Evolutionary conservation across 2,329 filamentous ascomycete genomes (phyloP).

Genomic region (Penicillium griseofulvum): DNA sequence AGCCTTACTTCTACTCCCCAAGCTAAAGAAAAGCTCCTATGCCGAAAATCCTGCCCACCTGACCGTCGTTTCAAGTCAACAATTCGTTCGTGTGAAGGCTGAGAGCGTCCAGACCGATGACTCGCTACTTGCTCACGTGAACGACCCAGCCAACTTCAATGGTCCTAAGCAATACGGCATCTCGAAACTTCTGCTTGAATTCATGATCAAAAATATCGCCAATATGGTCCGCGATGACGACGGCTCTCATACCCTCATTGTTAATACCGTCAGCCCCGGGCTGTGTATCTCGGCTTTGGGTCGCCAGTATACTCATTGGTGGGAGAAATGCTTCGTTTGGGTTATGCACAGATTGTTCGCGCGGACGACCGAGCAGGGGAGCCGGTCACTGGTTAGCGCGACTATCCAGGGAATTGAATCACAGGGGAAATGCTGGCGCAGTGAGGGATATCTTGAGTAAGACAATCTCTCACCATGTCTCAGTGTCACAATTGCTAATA

Average conservation of each 20-base stretch:
- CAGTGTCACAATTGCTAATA: conserved; percentile 14
- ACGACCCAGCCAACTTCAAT: conserved; percentile 28
- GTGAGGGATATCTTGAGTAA: conserved; percentile 40
- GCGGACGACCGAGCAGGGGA: conserved; percentile 45
- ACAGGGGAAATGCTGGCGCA: conserved; percentile 46
- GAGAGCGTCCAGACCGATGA: conserved; percentile 31
- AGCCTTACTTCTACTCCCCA: conserved; percentile 52
- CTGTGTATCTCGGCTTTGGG: conserved; percentile 44
- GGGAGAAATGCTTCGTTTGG: conserved; percentile 35
- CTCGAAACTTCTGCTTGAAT: conserved; percentile 46
- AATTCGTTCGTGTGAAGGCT: conserved; percentile 34
- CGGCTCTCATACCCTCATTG: conserved; percentile 40
- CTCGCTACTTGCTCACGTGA: conserved; percentile 37
- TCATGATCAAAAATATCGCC: conserved; percentile 41
- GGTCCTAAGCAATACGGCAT: conserved; percentile 40
- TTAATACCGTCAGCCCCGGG: conserved; percentile 48
- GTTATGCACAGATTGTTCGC: conserved; percentile 41
- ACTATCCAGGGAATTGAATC: conserved; percentile 43
- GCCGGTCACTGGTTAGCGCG: conserved; percentile 44
- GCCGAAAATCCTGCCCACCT: conserved; percentile 39
- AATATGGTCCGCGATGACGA: conserved; percentile 28
- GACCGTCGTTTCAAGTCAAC: conserved; percentile 47
- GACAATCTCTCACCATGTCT: conserved; percentile 5
- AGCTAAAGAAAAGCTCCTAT: conserved; percentile 40
- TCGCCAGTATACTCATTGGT: conserved; percentile 39